These are phyloP conservation scores for Moringa oleifera DNA, from an alignment of 345 rosid genomes.

Conservation along the genomic window DNA sequence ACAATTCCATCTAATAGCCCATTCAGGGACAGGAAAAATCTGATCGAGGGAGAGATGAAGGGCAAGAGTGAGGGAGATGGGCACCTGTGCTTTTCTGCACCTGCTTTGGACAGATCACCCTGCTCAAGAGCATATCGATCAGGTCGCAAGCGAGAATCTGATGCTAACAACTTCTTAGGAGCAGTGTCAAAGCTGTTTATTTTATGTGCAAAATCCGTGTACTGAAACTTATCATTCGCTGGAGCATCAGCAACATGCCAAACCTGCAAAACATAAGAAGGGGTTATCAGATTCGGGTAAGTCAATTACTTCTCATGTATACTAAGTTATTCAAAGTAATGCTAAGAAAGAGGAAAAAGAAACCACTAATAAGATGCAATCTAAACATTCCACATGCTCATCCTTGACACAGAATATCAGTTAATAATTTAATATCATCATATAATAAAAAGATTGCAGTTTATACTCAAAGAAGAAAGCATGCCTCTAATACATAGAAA, in stretches of 20 bases:
- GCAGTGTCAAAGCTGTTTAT: slow-evolving; percentile 77
- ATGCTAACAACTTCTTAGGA: slow-evolving; percentile 66
- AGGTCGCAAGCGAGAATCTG: slow-evolving; percentile 80
- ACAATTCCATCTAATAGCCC: too few relatives aligned
- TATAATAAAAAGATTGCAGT: too few relatives aligned
- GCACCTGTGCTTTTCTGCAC: slow-evolving; percentile 67
- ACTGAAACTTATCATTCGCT: slow-evolving; percentile 63
- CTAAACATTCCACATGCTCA: too few relatives aligned
- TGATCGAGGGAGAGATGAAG: neutral
- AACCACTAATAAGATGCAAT: neutral
- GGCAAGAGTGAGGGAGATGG: neutral
- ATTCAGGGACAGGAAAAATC: too few relatives aligned
- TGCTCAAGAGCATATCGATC: slow-evolving; percentile 76
- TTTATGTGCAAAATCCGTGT: slow-evolving; percentile 74
- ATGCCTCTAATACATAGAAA: too few relatives aligned
- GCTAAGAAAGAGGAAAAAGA: too few relatives aligned
- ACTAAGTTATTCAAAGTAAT: too few relatives aligned
- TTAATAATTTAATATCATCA: too few relatives aligned
- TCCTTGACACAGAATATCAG: too few relatives aligned
- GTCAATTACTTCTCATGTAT: too few relatives aligned
- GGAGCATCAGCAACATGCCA: slow-evolving; percentile 81
- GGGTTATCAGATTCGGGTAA: too few relatives aligned
- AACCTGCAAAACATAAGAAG: slow-evolving; percentile 31
- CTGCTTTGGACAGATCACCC: slow-evolving; percentile 69
- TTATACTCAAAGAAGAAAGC: too few relatives aligned